Percentiles rank a stretch among this genome's conserved stretches.
Conservation (phyloP, 306 rosid species). For the Notholithocarpus densiflorus region DNA sequence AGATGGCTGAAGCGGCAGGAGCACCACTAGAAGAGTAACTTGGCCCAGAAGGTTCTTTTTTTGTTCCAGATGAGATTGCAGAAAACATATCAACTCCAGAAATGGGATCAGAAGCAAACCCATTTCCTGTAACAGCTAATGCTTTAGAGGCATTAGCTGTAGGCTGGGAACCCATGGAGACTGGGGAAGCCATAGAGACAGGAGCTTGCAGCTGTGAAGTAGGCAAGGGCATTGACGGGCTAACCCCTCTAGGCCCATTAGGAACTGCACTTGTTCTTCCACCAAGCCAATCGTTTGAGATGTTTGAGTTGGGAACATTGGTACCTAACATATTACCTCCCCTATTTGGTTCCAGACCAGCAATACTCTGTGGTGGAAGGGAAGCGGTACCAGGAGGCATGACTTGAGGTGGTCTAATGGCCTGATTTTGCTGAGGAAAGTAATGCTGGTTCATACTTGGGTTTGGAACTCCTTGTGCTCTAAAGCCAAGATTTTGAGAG, state of each 20-base stretch:
- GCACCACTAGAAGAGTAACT: slow-evolving; percentile 42
- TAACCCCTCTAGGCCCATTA: slow-evolving; percentile 55
- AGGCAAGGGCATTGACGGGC: slow-evolving; percentile 44
- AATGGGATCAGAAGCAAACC: slow-evolving; percentile 47
- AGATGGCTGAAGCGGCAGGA: slow-evolving; percentile 43
- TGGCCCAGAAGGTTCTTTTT: slow-evolving; percentile 50
- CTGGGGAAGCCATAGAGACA: slow-evolving; percentile 36
- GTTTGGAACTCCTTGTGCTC: slow-evolving; percentile 65
- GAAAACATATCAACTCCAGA: slow-evolving; percentile 56
- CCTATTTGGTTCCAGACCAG: slow-evolving; percentile 36
- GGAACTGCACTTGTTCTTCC: slow-evolving; percentile 49
- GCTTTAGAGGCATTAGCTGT: slow-evolving; percentile 43
- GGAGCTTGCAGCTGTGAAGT: slow-evolving; percentile 35
- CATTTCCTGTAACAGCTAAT: slow-evolving; percentile 68
- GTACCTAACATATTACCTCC: slow-evolving; percentile 41
- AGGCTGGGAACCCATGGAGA: slow-evolving; percentile 50
- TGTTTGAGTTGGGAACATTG: slow-evolving; percentile 44
- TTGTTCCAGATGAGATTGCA: slow-evolving; percentile 40
- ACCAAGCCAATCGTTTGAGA: slow-evolving; percentile 64
- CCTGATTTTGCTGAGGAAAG: slow-evolving; percentile 55
- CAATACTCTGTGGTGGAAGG: slow-evolving; percentile 51
- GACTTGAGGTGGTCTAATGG: slow-evolving; percentile 60
- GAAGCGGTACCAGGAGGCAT: slow-evolving; percentile 41
- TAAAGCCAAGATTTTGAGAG: slow-evolving; percentile 60
- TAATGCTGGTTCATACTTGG: slow-evolving; percentile 49